phyloP scores from a whole-genome alignment of 2,329 filamentous ascomycete species.

The Didymosphaeria variabile region DNA sequence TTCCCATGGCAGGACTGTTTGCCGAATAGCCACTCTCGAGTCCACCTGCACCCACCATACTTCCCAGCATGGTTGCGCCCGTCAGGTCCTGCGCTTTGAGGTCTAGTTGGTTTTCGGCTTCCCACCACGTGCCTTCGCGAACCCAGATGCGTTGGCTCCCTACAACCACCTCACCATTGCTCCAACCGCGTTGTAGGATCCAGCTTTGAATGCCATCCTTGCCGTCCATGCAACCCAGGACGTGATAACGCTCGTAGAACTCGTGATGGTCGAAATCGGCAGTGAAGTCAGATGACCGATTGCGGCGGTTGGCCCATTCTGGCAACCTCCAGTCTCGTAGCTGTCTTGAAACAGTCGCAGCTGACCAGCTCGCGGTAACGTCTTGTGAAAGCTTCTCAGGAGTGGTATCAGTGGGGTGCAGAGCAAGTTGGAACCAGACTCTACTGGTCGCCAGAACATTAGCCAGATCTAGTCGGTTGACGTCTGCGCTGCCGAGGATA shows the following conservation, averaged over 20 bases:
- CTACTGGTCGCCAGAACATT: constrained; percentile 81
- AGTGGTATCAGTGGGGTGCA: constrained; percentile 90
- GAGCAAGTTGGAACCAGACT: constrained; percentile 91
- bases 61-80: constrained; percentile 53
- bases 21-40: constrained; percentile 79
- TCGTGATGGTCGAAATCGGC: constrained; percentile 96
- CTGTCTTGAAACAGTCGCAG: constrained; percentile 89
- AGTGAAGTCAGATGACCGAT: constrained; percentile 91
- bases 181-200: constrained; percentile 95
- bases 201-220: constrained; percentile 93
- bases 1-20: constrained; percentile 61
- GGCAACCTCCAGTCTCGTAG: constrained; percentile 91
- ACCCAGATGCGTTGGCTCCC: constrained; percentile 96
- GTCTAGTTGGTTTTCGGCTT: constrained; percentile 95
- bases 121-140: constrained; percentile 94
- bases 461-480: constrained; percentile 79
- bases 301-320: constrained; percentile 95
- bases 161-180: constrained; percentile 93
- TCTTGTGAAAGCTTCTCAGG: constrained; percentile 78
- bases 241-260: constrained; percentile 82
- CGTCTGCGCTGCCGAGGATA: constrained; percentile 71
- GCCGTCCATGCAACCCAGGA: constrained; percentile 87
- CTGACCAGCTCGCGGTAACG: constrained; percentile 88
- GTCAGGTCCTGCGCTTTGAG: constrained; percentile 72
- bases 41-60: constrained; percentile 64